phyloP scores from a whole-genome alignment of 2,329 filamentous ascomycete genomes.

The Colletotrichum euphorbiae region DNA sequence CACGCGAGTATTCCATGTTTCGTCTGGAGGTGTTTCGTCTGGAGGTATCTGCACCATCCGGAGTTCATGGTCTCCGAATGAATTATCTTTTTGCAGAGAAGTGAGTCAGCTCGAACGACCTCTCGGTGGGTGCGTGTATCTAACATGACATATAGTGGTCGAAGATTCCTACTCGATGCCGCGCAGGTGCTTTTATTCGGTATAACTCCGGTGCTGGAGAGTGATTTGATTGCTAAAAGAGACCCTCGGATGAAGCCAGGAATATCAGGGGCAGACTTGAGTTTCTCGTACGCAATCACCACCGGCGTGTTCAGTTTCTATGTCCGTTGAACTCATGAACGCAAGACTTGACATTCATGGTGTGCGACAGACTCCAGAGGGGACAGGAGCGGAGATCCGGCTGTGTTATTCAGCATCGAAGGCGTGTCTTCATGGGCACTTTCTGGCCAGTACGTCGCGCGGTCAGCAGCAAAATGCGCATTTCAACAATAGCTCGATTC shows the following conservation, averaged over 20 bases:
- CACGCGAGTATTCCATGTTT: not conserved
- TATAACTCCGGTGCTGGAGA: not conserved
- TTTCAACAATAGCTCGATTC: too few species aligned
- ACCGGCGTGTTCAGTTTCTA: not conserved
- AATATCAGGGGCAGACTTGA: not conserved
- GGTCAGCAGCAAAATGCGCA: too few species aligned
- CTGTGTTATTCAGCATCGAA: not conserved
- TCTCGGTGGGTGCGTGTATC: not conserved
- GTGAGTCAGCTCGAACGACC: accelerated
- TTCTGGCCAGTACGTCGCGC: too few species aligned
- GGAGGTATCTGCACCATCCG: not conserved
- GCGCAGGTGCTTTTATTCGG: not conserved
- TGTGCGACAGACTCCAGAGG: conserved; percentile 1
- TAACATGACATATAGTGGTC: not conserved
- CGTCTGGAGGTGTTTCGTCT: not conserved
- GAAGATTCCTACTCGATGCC: not conserved
- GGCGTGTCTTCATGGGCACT: not conserved
- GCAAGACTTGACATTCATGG: not conserved
- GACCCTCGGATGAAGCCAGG: not conserved
- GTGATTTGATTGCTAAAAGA: not conserved
- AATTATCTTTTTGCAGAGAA: not conserved
- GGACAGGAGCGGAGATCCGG: not conserved
- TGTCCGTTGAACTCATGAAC: not conserved
- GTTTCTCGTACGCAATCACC: not conserved
- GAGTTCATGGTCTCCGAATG: not conserved